Evolutionary conservation across 495 filamentous ascomycete species (phyloP), one percentile per base, ranked within the genome.

Genomic region (Filosporella fistucella): DNA sequence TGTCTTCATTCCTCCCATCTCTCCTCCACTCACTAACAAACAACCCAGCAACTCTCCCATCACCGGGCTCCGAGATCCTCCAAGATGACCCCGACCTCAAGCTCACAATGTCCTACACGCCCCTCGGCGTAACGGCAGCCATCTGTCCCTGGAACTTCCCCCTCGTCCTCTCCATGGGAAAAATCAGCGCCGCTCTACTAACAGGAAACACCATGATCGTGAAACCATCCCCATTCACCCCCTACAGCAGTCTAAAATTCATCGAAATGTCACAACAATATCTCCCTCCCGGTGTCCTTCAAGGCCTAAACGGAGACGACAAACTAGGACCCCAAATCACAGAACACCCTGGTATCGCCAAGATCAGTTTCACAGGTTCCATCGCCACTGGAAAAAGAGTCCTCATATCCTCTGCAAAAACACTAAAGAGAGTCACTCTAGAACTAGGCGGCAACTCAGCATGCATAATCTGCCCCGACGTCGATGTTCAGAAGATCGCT

Each of bases 141-240:
- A 70, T 80, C 18, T 65, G 69, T 5, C 80, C 80, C 5, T 85
- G 80, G 77, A 85, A 83, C 63, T 83, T 75, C 52, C 76, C 77
- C 33, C 54, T 80, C 10, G 57, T 72, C 29, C 54, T 75, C n/a
- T 60, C 67, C 0, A 58, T 64, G 12, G 65, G 63, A 21, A 78
- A 77, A 51, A 67, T 77, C 25, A 59, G 54, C 1, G 58, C 70
- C 0, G 74, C 67, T 2, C 47, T 79, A 9, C 43, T 76, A 6
- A 74, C 76, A 3, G 75, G 75, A 12, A 74, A 74, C 42, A 57
- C 61, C 5, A 64, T 77, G 39, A 78, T 81, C 51, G 57, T 77
- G 39, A 80, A 80, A 57, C 67, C 70, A 13, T 75, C 72, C 2
- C 71, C 77, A 0, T 73, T 74, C 53, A 78, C 79, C 0, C 80